A percentile compares a stretch with the other conserved stretches of the same genome.
These are phyloP conservation scores for Quercus robur DNA, from an alignment of 306 rosid genomes.

Conservation along the genomic window DNA sequence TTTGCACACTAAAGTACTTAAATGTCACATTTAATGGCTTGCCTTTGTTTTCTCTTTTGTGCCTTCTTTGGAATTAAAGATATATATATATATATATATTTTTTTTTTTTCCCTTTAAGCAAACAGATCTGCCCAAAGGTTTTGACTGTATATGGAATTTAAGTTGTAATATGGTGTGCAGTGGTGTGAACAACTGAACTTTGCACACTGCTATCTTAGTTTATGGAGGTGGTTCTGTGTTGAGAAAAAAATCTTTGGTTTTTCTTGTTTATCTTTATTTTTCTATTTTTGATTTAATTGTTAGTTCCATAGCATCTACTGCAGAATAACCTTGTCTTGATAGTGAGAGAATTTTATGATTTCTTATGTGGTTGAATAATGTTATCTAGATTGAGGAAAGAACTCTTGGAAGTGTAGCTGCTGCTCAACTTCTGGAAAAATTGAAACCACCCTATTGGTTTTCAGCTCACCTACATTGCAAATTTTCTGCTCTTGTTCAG, in stretches of 20 bases:
- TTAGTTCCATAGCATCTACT: neutral
- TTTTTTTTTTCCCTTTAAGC: neutral
- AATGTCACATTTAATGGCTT: neutral
- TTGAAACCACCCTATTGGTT: constrained; percentile 87
- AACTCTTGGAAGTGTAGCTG: constrained; percentile 80
- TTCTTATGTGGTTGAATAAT: constrained; percentile 6
- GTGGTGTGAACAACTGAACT: no score
- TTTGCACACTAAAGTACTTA: neutral
- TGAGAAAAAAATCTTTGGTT: neutral
- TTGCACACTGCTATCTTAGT: no score
- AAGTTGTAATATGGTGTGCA: no score
- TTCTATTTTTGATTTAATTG: neutral
- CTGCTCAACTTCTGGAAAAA: constrained; percentile 77
- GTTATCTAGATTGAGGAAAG: constrained; percentile 64
- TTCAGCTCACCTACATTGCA: constrained; percentile 96
- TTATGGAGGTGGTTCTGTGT: no score
- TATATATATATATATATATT: no score
- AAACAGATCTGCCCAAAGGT: neutral
- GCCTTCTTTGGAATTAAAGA: neutral
- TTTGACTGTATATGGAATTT: neutral
- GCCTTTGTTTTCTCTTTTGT: neutral
- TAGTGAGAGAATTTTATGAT: neutral
- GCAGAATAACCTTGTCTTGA: neutral
- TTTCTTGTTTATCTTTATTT: neutral
- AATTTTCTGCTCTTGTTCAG: constrained; percentile 91